Evolutionary conservation across 1,284 basidiomycete species (phyloP), one percentile per base, ranked within the genome.

Genomic region (Dichomitus squalens): DNA sequence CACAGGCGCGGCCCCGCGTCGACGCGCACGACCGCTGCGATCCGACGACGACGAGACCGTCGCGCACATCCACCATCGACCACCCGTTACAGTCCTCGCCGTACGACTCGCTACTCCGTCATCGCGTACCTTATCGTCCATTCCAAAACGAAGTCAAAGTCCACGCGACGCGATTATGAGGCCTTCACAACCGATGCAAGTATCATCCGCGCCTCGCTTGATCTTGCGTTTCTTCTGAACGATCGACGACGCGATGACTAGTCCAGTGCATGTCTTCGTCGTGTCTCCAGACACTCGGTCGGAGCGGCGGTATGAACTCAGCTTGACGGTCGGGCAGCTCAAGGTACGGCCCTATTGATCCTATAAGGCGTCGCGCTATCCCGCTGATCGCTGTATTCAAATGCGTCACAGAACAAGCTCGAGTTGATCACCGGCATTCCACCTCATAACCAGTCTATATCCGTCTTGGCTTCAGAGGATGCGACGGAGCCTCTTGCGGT

Each of bases 351-450:
- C 16, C 7, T 27, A 12, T 8, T 46, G 11, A 5, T 5, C 25
- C 48, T 4, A 3, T 18, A 29, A n/a, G 12, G 11, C n/a, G 7
- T 4, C 16, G 36, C 9, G 2, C 7, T 36, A 25, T n/a, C 11
- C 18, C 27, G 11, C 50, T 51, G 16, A 53, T 21, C 14, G 23
- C 3, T 5, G 23, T n/a, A 14, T 33, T 27, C 27, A 20, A 14
- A 4, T n/a, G 14, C 29, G 12, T 21, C 23, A 3, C 70, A 96
- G 92, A 79, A 78, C 61, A 96, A 94, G 66, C 84, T 98, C 25
- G 93, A 95, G 69, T 81, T 87, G 49, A 86, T 98, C 68, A 97
- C 95, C n/a, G 96, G 96, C 16, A 90, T 98, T 53, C 86, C 92
- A 1, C 79, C 83, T 4, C 76, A 77, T 53, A 87, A 88, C 63